These are phyloP conservation scores for Tetrahymena thermophila DNA, from an alignment of 73 alveolate species.

Conservation along the genomic window DNA sequence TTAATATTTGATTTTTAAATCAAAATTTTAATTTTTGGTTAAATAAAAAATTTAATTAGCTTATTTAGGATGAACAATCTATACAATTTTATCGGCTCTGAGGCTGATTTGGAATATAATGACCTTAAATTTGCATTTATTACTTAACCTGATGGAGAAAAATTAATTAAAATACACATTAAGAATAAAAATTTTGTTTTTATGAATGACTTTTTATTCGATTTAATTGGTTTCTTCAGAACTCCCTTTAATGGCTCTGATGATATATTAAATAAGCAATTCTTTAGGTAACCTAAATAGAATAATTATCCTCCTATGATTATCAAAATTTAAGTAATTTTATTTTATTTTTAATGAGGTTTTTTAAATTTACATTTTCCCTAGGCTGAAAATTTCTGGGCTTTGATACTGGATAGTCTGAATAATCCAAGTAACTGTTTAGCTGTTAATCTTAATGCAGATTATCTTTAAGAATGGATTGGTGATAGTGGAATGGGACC, in stretches of 20 bases:
- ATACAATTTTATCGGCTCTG: not conserved
- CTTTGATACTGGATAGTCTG: not conserved
- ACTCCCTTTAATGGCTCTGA: not conserved
- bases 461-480: not conserved
- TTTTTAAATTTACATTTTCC: not conserved
- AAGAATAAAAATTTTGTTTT: not conserved
- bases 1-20: no score
- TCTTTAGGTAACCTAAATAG: not conserved
- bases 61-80: not conserved
- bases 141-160: not conserved
- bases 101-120: not conserved
- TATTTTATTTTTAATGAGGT: not conserved
- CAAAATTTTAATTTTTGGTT: no score
- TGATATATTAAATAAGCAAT: not conserved
- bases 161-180: not conserved
- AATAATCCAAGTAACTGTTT: not conserved
- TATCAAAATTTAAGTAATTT: not conserved
- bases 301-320: not conserved
- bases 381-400: not conserved
- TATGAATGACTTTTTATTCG: not conserved
- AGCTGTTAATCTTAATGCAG: not conserved
- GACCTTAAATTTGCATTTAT: not conserved
- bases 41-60: not conserved
- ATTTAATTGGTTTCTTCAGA: not conserved
- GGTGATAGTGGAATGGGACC: conserved; percentile 2